Evolutionary conservation across 495 filamentous ascomycete genomes (phyloP), one percentile per base, ranked within the genome.

Genomic region (Parathielavia appendiculata): DNA sequence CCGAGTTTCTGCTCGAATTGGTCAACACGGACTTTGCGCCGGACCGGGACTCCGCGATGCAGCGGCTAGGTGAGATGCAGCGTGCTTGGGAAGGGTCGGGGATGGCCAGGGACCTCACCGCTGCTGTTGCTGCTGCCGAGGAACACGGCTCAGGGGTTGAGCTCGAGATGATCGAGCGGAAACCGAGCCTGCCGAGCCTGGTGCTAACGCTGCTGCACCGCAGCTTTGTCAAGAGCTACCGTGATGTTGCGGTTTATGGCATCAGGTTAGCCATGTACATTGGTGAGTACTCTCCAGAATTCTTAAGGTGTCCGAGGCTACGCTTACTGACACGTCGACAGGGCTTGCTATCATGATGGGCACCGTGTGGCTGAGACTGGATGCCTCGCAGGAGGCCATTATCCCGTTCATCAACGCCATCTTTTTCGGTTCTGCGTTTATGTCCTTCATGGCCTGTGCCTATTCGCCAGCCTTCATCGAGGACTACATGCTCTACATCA

Each of bases 381-480:
- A 76, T 13, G 75, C 83, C 1, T 66, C 76, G 4, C 88, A 93
- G 63, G 73, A 75, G 9, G 81, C 82, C 55, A 92, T 93, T 61
- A 83, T 89, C 57, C 83, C 89, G 5, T 86, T 89, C 65, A 88
- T 82, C 66, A 93, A 92, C 62, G 86, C 86, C 39, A 90, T 93
- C 59, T 83, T 70, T 20, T 70, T 89, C 68, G 88, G 89, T 16
- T 83, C 79, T 0, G 89, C 89, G 0, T 93, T 93, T 75, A 90
- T 93, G 87, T 88, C 84, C 38, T 93, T 93, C 78, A 93, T 93
- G 89, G 89, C 89, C 1, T 86, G 89, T 0, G 89, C 89, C 8
- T 92, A 92, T 66, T 84, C 90, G 9, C 89, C 89, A 0, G 79
- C 86, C n/a, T 93, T 81, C 74, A 76, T 93, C 12, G 89, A 93